Conservation (phyloP, 768 basidiomycete genomes). For the Lactarius pseudohatsudake region DNA sequence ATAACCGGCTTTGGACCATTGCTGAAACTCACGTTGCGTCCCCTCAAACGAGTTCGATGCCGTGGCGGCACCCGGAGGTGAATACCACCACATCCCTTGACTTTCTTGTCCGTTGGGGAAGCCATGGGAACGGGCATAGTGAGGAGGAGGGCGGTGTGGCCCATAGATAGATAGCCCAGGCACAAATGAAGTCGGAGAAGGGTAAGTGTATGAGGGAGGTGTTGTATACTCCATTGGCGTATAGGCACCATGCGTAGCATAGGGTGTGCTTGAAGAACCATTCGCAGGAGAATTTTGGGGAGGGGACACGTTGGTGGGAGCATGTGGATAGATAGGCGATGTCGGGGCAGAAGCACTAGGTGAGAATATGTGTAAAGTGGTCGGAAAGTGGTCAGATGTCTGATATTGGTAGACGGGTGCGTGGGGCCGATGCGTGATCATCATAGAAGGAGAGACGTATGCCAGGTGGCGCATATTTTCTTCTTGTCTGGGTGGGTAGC, state of each 20-base stretch:
- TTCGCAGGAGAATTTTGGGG: constrained; percentile 25
- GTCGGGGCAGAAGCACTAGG: constrained; percentile 23
- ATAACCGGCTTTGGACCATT: constrained; percentile 37
- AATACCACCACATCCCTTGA: constrained; percentile 57
- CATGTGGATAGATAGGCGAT: constrained; percentile 13
- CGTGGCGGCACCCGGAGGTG: constrained; percentile 32
- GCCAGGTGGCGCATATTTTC: constrained; percentile 24
- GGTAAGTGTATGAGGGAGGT: constrained; percentile 40
- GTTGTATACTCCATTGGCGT: constrained; percentile 35
- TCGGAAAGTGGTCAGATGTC: constrained; percentile 37
- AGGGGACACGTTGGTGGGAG: constrained; percentile 31
- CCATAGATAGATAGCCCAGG: constrained; percentile 41
- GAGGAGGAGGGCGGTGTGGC: constrained; percentile 40
- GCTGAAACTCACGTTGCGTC: constrained; percentile 36
- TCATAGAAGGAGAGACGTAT: constrained; percentile 32
- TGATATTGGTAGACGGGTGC: constrained; percentile 43
- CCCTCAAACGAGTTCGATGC: constrained; percentile 33
- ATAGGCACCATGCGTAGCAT: constrained; percentile 30
- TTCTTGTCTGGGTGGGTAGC: constrained; percentile 12
- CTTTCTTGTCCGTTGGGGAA: constrained; percentile 38
- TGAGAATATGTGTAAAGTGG: constrained; percentile 33
- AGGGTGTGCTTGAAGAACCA: constrained; percentile 18
- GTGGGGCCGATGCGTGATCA: constrained; percentile 40
- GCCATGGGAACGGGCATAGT: constrained; percentile 37
- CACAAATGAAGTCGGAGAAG: constrained; percentile 37